Conservation (phyloP, 2,329 filamentous ascomycete genomes). For the Eutypella sp. region DNA sequence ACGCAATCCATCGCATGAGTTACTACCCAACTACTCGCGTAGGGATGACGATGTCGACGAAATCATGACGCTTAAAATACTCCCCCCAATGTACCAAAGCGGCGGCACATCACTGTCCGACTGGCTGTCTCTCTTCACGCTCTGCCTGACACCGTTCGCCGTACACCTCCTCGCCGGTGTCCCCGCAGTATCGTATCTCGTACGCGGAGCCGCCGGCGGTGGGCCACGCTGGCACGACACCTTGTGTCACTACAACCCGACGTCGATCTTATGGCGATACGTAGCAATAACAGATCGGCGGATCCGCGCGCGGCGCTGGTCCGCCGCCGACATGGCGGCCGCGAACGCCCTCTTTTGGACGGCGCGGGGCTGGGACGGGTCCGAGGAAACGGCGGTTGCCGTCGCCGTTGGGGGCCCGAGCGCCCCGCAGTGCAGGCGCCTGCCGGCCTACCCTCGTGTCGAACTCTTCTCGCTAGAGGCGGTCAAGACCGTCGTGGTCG, state of each 20-base stretch:
- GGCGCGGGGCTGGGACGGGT: conserved; percentile 23
- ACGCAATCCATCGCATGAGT: too few relatives aligned
- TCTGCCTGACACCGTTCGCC: neutral
- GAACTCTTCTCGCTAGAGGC: conserved; percentile 7
- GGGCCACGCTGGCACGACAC: neutral
- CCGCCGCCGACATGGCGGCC: conserved; percentile 17
- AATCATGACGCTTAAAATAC: too few relatives aligned
- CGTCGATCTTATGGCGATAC: conserved; percentile 11
- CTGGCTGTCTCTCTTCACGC: neutral
- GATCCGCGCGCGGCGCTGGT: conserved; percentile 20
- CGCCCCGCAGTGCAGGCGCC: conserved; percentile 3
- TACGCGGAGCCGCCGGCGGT: neutral
- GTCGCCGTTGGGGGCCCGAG: too few relatives aligned
- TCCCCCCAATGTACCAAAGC: neutral
- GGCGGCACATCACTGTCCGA: neutral
- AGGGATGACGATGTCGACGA: too few relatives aligned
- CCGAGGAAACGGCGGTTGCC: conserved; percentile 18
- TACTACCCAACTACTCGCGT: too few relatives aligned
- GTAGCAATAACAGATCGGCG: conserved; percentile 25
- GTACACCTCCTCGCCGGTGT: neutral
- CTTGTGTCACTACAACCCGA: neutral
- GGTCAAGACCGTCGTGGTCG: conserved; percentile 13
- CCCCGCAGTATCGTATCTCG: neutral
- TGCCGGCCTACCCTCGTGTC: conserved; percentile 3
- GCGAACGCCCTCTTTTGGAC: conserved; percentile 26